A percentile compares a stretch with the other conserved stretches of the same genome.
phyloP scores from a whole-genome alignment of 2,329 filamentous ascomycete species.

The Microdochium paspali region DNA sequence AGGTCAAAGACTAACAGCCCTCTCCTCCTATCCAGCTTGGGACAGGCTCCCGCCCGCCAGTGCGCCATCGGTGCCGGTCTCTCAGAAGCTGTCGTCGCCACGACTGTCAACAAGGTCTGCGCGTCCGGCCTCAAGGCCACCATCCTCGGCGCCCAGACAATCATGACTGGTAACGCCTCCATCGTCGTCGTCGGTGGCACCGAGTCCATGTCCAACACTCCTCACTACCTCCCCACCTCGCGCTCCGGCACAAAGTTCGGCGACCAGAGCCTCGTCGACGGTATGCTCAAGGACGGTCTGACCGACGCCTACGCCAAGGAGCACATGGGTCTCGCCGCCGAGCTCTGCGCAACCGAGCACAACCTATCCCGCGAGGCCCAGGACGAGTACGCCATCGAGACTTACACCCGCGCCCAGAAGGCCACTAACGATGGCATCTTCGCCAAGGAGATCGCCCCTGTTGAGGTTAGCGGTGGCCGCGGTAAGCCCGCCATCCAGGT shows the following conservation, averaged over 20 bases:
- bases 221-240: slow-evolving; percentile 86
- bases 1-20: slow-evolving; percentile 7
- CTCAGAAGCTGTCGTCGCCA: slow-evolving; percentile 68
- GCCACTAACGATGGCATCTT: slow-evolving; percentile 79
- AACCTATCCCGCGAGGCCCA: slow-evolving; percentile 73
- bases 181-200: slow-evolving; percentile 90
- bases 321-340: slow-evolving; percentile 89
- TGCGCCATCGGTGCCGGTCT: slow-evolving; percentile 87
- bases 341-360: slow-evolving; percentile 86
- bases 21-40: slow-evolving; percentile 50
- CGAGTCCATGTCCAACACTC: slow-evolving; percentile 97
- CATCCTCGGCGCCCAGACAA: slow-evolving; percentile 90
- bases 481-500: slow-evolving; percentile 80
- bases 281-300: slow-evolving; percentile 87
- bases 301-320: slow-evolving; percentile 93
- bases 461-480: slow-evolving; percentile 79
- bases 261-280: slow-evolving; percentile 80
- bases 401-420: slow-evolving; percentile 64
- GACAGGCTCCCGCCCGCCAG: slow-evolving; percentile 93
- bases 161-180: slow-evolving; percentile 90
- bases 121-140: slow-evolving; percentile 91
- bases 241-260: slow-evolving; percentile 90
- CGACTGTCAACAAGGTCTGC: slow-evolving; percentile 98
- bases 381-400: slow-evolving; percentile 91
- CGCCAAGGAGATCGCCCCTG: slow-evolving; percentile 75